Evolutionary conservation across 1,284 basidiomycete genomes (phyloP), one percentile per base, ranked within the genome.

Genomic region (Irpex lacteus): DNA sequence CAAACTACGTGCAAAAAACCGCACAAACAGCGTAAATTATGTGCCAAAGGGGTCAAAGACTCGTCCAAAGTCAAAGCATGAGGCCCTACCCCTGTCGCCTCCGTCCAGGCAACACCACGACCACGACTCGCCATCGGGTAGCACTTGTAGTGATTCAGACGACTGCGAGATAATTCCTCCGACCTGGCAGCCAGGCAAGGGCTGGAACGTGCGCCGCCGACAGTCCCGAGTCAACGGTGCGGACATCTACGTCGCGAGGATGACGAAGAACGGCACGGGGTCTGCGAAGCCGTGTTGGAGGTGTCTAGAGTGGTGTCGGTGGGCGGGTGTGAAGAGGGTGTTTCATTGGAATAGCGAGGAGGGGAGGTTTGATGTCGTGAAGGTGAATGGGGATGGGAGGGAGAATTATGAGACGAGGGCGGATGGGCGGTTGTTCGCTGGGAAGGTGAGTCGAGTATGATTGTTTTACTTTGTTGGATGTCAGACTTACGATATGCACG

Each of bases 311-410:
- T 85, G 82, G 83, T 85, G 82, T 70, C 72, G 75, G 47, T 86
- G 85, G 84, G 84, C 84, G 19, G 85, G 84, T 0, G 80, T 87
- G 65, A 85, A 81, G 74, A 78, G 83, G 44, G 79, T 86, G 50
- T 86, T 84, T 69, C 81, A 85, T 67, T 86, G 83, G 82, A 78
- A 84, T 67, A 74, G 72, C 9, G 73, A 71, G 19, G 73, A 74
- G 65, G 75, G 76, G 58, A 74, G 72, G 65, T 87, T 86, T 68
- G 76, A 83, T 57, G 79, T 82, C 64, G 77, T 87, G 65, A 86
- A 84, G 75, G 82, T 85, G 57, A 81, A 82, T 65, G 77, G 76
- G 59, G 74, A 74, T 21, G 71, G 76, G 62, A 68, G 68, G 15
- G 77, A 76, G 59, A 72, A 75, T 63, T 85, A 85, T 66, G 78